A percentile compares a stretch with the other conserved stretches of the same genome.
Evolutionary conservation across 257 asterid genomes (phyloP).

Genomic region (Paraleonurus japonicus): DNA sequence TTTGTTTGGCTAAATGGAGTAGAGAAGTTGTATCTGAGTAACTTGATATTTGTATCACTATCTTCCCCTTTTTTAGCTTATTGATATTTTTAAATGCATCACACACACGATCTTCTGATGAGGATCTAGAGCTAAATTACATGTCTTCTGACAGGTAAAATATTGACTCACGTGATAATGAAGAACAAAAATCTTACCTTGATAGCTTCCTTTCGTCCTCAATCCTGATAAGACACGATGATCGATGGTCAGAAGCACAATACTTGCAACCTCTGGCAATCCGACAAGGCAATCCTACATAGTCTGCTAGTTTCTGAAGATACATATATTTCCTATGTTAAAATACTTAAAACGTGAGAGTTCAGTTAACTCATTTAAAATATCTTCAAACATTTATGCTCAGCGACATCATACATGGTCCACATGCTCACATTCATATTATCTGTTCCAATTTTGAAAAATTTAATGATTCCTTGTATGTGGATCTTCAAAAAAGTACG

Average conservation of each 20-base stretch:
- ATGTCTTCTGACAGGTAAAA: no score
- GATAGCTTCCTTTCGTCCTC: slow-evolving; percentile 62
- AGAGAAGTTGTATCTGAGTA: background rate
- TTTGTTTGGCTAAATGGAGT: background rate
- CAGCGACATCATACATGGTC: slow-evolving; percentile 6
- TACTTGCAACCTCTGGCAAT: slow-evolving; percentile 95
- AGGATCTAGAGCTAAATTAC: no score
- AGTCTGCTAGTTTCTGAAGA: slow-evolving; percentile 89
- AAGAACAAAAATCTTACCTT: slow-evolving; percentile 43
- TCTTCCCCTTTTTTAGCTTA: background rate
- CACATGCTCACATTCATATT: background rate
- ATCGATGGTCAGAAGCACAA: slow-evolving; percentile 81
- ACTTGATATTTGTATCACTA: background rate
- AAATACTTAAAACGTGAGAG: slow-evolving; percentile 4
- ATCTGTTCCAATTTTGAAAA: background rate
- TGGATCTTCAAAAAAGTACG: background rate
- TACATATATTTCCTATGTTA: slow-evolving; percentile 12
- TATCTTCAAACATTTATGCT: background rate
- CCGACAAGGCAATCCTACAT: slow-evolving; percentile 96
- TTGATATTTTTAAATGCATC: no score
- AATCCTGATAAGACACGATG: slow-evolving; percentile 83
- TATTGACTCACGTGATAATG: no score
- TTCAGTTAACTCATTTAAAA: background rate
- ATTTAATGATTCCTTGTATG: background rate
- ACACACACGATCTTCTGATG: no score